Percentiles rank a stretch among this genome's conserved stretches.
These are phyloP conservation scores for Rubroboletus satanas DNA, from an alignment of 768 basidiomycete genomes.

Conservation along the genomic window DNA sequence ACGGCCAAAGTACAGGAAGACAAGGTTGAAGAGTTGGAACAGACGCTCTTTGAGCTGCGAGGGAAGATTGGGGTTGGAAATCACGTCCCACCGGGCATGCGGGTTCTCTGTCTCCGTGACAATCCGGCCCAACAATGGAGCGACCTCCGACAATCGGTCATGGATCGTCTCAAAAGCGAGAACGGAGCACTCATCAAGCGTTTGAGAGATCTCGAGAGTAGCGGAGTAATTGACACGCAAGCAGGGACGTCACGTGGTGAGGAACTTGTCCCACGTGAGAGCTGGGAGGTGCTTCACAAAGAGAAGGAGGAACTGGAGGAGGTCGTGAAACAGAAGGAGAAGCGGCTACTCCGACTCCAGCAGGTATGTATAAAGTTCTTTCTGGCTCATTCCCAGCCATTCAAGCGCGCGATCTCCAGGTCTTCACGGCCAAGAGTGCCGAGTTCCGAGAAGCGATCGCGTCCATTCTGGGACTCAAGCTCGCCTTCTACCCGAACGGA, in stretches of 20 bases:
- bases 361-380: conserved; percentile 54
- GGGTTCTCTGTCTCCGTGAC: conserved; percentile 63
- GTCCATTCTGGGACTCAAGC: conserved; percentile 85
- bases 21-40: conserved; percentile 70
- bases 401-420: conserved; percentile 38
- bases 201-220: conserved; percentile 57
- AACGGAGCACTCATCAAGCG: conserved; percentile 77
- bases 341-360: conserved; percentile 71
- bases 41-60: conserved; percentile 70
- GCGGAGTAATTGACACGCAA: conserved; percentile 24
- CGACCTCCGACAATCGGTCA: conserved; percentile 65
- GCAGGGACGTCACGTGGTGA: conserved; percentile 14
- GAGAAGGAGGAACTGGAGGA: conserved; percentile 69
- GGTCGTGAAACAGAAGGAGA: conserved; percentile 72
- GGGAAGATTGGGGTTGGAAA: conserved; percentile 75
- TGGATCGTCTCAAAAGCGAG: conserved; percentile 76
- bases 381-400: neutral
- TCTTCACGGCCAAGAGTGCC: conserved; percentile 78
- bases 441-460: conserved; percentile 92
- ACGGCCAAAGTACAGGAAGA: conserved; percentile 39
- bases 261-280: conserved; percentile 67
- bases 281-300: conserved; percentile 66
- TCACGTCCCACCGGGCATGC: conserved; percentile 67
- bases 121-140: conserved; percentile 86
- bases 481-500: conserved; percentile 88